A percentile compares a stretch with the other conserved stretches of the same genome.
phyloP scores from a whole-genome alignment of 352 stramenopile genomes.

The Thalassiosira hispida region DNA sequence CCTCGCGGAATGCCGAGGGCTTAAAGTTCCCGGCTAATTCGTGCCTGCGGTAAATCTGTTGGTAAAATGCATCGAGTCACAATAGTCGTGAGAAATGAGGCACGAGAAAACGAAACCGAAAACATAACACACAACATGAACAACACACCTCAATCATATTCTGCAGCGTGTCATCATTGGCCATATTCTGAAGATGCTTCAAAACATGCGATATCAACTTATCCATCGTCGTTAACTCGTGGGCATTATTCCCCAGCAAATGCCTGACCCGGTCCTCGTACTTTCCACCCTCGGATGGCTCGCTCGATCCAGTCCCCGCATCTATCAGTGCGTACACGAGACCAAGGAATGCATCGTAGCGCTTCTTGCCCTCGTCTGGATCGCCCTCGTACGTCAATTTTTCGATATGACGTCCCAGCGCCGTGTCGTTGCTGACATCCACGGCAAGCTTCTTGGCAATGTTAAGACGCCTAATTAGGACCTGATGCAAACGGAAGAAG shows the following conservation, averaged over 20 bases:
- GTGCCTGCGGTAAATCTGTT: constrained; percentile 79
- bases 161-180: constrained; percentile 82
- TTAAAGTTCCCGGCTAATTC: constrained; percentile 73
- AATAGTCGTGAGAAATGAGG: constrained; percentile 2
- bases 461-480: constrained; percentile 77
- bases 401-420: constrained; percentile 70
- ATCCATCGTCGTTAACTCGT: constrained; percentile 86
- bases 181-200: constrained; percentile 85
- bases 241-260: constrained; percentile 80
- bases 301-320: constrained; percentile 31
- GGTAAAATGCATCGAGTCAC: not conserved
- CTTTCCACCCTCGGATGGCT: constrained; percentile 69
- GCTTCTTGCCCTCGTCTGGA: constrained; percentile 58
- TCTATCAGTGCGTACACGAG: constrained; percentile 82
- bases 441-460: constrained; percentile 78
- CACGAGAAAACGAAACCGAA: not conserved
- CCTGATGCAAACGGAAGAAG: constrained; percentile 83
- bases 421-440: constrained; percentile 61
- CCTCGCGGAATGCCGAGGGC: constrained; percentile 79
- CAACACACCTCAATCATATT: constrained; percentile 69
- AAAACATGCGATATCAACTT: constrained; percentile 84
- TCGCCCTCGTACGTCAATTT: constrained; percentile 59
- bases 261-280: constrained; percentile 81
- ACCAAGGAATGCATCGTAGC: constrained; percentile 82
- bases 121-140: not conserved